Percentiles rank a stretch among this genome's conserved stretches.
phyloP scores from a whole-genome alignment of 176 grass and related monocot species.

The Carex littledalei region DNA sequence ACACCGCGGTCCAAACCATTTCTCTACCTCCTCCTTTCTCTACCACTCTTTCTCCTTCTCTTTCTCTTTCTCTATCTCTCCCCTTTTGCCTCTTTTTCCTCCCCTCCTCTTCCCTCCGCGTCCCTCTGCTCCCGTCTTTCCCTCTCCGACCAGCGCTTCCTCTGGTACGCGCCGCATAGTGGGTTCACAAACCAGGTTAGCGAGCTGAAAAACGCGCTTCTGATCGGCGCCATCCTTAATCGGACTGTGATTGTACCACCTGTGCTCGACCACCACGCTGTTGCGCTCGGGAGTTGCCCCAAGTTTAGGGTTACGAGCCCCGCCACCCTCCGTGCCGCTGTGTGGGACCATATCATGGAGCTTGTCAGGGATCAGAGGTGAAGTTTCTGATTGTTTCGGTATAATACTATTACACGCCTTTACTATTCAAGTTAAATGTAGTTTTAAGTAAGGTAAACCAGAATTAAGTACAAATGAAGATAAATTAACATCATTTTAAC shows the following conservation, averaged over 20 bases:
- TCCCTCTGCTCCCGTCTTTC: slow-evolving; percentile 11
- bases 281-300: slow-evolving; percentile 84
- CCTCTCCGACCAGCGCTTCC: slow-evolving; percentile 50
- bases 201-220: slow-evolving; percentile 71
- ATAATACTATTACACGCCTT: neutral
- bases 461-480: neutral
- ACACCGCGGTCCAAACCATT: slow-evolving; percentile 36
- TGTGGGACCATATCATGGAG: slow-evolving; percentile 82
- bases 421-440: neutral
- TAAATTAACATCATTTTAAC: neutral
- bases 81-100: slow-evolving; percentile 37
- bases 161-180: slow-evolving; percentile 96
- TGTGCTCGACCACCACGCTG: slow-evolving; percentile 89
- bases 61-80: slow-evolving; percentile 34
- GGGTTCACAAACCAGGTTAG: slow-evolving; percentile 91
- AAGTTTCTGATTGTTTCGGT: slow-evolving; percentile 6
- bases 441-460: neutral
- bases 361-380: slow-evolving; percentile 63
- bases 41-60: slow-evolving; percentile 26
- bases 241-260: slow-evolving; percentile 79
- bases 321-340: slow-evolving; percentile 40
- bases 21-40: slow-evolving; percentile 34
- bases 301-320: slow-evolving; percentile 85
- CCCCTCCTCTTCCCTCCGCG: slow-evolving; percentile 9
- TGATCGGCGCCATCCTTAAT: slow-evolving; percentile 71